phyloP scores from a whole-genome alignment of 2,329 filamentous ascomycete species.

The Chaetomiaceae sp. region DNA sequence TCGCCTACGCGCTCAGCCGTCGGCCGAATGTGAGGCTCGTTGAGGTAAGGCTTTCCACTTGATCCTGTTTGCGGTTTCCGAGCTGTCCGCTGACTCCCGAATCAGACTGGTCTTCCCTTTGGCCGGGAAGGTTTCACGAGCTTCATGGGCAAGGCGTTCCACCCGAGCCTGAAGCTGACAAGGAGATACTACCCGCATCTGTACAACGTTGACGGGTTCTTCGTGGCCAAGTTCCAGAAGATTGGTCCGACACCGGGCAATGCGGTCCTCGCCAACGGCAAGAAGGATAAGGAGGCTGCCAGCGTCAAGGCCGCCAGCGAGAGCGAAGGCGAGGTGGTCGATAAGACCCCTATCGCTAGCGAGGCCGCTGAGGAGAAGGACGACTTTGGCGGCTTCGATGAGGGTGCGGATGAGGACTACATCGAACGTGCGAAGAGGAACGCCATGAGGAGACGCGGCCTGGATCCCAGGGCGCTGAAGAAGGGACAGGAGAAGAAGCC shows the following conservation, averaged over 20 bases:
- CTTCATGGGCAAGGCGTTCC: constrained; percentile 89
- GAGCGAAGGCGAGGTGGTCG: constrained; percentile 47
- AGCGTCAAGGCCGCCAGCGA: constrained; percentile 18
- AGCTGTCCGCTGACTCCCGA: constrained; percentile 7
- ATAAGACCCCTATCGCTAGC: constrained; percentile 62
- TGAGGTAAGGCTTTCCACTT: constrained; percentile 42
- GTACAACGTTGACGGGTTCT: constrained; percentile 97
- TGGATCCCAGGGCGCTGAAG: constrained; percentile 62
- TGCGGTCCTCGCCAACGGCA: constrained; percentile 35
- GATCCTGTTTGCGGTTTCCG: too few species aligned
- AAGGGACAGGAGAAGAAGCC: constrained; percentile 26
- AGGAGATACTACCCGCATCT: constrained; percentile 84
- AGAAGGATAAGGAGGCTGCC: constrained; percentile 23
- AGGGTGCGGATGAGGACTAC: constrained; percentile 65
- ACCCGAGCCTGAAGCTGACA: constrained; percentile 76
- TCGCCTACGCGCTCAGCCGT: constrained; percentile 87
- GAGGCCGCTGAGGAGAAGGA: constrained; percentile 38
- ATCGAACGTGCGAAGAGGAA: constrained; percentile 71
- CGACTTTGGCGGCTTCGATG: constrained; percentile 70
- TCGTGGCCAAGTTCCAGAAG: constrained; percentile 97
- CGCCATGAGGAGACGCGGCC: constrained; percentile 66
- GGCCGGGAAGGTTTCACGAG: constrained; percentile 89
- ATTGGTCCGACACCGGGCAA: constrained; percentile 67
- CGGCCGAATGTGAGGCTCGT: constrained; percentile 92
- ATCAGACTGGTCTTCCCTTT: constrained; percentile 71